Evolutionary conservation across 176 grass and related monocot genomes (phyloP), one percentile per base, ranked within the genome.

Genomic region (Cymbopogon citratus): DNA sequence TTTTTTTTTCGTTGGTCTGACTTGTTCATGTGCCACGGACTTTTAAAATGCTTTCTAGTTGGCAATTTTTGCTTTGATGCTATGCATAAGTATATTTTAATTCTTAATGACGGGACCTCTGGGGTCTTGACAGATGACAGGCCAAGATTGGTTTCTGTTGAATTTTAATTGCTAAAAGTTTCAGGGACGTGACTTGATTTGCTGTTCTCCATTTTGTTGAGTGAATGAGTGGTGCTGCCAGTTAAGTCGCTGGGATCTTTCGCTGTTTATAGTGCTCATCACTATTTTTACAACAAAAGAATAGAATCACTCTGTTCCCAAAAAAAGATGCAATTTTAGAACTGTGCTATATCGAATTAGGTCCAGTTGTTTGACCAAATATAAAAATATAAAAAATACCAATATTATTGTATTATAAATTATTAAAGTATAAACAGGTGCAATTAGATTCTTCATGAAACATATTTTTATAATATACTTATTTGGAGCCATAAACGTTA

Each of bases 231-330:
- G 78, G 35, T 46, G 64, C 19, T 73, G 78, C 28, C 66, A 66
- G 73, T 89, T 66, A 46, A 31, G 33, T 74, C 59, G 68, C 83
- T 27, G 65, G 74, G 26, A 77, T 73, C 44, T 66, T 71, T 77
- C 33, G 34, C 46, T 84, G 68, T 68, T 83, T 66, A 39, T 2
- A 73, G 57, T 35, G 81, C 10, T n/a, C 46, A n/a, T 24, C 34
- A 52, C 26, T 36, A 77, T 19, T 40, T 60, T 60, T 24, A 60
- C 23, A 60, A 60, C 9, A 60, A 57, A n/a, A 48, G 16, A 16
- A 48, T 16, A 48, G 16, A 8, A 9, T n/a, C n/a, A n/a, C n/a
- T 40, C 38, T 40, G 38, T 36, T 36, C 5, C 35, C 33, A 38
- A 40, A 48, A 46, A 46, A 46, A 48, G 4, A 16, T 48, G 14